These are phyloP conservation scores for Peronospora belbahrii DNA, from an alignment of 352 stramenopile species.

Conservation along the genomic window DNA sequence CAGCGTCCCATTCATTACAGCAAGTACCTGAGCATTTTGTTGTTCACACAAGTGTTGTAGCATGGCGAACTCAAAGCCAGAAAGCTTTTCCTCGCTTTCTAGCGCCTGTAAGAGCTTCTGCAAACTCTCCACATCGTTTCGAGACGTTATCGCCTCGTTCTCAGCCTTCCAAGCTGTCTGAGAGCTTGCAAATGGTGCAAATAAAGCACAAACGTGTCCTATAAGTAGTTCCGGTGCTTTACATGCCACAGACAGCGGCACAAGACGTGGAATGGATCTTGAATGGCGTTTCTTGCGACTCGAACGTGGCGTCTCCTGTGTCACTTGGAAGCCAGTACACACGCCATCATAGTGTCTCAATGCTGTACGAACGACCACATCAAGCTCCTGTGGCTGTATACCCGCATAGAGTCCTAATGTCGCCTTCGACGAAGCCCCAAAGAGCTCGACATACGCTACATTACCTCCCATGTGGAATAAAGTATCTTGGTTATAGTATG, in stretches of 20 bases:
- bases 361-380: constrained; percentile 29
- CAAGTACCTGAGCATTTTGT: constrained; percentile 27
- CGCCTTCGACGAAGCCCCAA: constrained; percentile 13
- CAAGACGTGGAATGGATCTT: constrained; percentile 19
- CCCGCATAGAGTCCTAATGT: constrained; percentile 53
- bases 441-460: constrained; percentile 26
- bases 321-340: constrained; percentile 38
- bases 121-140: constrained; percentile 11
- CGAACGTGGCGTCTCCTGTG: constrained; percentile 2
- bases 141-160: neutral
- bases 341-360: constrained; percentile 9
- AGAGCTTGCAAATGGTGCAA: neutral
- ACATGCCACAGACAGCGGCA: constrained; percentile 59
- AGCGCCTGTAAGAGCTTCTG: constrained; percentile 30
- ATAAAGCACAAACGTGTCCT: constrained; percentile 22
- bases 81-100: constrained; percentile 34
- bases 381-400: constrained; percentile 40
- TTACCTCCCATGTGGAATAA: constrained; percentile 9
- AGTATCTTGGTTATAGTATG: constrained; percentile 13
- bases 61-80: constrained; percentile 37
- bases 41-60: constrained; percentile 41
- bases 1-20: constrained; percentile 18
- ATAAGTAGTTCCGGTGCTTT: constrained; percentile 36
- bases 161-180: neutral
- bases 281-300: constrained; percentile 4